Evolutionary conservation across 495 filamentous ascomycete genomes (phyloP).

Genomic region (Physcia stellaris): DNA sequence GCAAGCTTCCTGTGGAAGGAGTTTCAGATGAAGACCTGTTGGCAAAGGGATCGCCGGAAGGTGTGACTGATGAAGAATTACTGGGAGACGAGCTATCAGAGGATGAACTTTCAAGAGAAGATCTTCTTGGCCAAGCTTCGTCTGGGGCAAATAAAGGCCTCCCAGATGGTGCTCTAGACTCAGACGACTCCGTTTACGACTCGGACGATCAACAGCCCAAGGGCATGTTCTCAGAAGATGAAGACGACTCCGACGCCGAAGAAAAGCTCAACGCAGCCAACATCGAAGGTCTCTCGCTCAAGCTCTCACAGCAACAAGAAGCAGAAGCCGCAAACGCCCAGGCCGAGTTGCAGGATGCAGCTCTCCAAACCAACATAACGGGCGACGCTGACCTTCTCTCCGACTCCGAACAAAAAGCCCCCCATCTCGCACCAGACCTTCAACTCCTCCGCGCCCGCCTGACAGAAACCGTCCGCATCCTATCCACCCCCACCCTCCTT

Average conservation of each 20-base stretch:
- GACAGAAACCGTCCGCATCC: slow-evolving; percentile 80
- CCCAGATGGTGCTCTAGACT: slow-evolving; percentile 47
- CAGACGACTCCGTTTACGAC: slow-evolving; percentile 53
- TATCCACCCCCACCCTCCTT: slow-evolving; percentile 74
- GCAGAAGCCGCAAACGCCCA: slow-evolving; percentile 60
- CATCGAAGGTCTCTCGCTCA: slow-evolving; percentile 77
- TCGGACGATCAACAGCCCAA: slow-evolving; percentile 51
- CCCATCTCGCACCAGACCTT: slow-evolving; percentile 66
- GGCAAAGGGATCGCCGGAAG: too few species aligned
- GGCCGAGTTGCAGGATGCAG: slow-evolving; percentile 61
- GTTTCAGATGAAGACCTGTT: slow-evolving; percentile 32
- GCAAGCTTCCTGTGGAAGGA: slow-evolving; percentile 34
- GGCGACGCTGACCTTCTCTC: slow-evolving; percentile 51
- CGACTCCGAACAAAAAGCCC: slow-evolving; percentile 34
- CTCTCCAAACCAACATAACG: slow-evolving; percentile 87
- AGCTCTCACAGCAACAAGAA: slow-evolving; percentile 58
- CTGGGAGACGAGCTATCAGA: slow-evolving; percentile 27
- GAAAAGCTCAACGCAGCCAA: slow-evolving; percentile 91
- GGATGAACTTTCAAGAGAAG: too few species aligned
- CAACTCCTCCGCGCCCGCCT: slow-evolving; percentile 83
- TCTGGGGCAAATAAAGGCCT: too few species aligned
- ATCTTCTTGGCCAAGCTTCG: too few species aligned
- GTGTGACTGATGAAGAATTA: slow-evolving; percentile 34
- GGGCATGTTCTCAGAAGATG: slow-evolving; percentile 88
- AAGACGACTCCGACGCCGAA: slow-evolving; percentile 77